A percentile compares a stretch with the other conserved stretches of the same genome.
These are phyloP conservation scores for Melocanna baccifera DNA, from an alignment of 176 grass and related monocot species.

Conservation along the genomic window DNA sequence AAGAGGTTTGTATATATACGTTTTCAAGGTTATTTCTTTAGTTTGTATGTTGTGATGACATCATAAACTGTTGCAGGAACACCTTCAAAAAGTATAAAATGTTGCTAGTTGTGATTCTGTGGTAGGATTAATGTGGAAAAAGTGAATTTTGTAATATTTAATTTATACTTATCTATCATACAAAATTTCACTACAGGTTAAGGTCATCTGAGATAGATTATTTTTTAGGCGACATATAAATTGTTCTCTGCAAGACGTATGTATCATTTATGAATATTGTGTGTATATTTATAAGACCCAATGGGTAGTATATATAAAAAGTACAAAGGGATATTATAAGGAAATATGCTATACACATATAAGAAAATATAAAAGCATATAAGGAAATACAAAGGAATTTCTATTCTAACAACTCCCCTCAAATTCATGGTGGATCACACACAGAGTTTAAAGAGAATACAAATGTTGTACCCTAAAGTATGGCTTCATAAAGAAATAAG, in stretches of 20 bases:
- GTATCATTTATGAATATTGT: too few species aligned
- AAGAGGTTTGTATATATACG: slow-evolving; percentile 60
- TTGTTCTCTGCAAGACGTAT: background rate
- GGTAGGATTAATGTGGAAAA: background rate
- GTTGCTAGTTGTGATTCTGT: background rate
- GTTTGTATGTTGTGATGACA: background rate
- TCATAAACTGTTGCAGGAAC: background rate
- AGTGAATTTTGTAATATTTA: background rate
- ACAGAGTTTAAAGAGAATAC: too few species aligned
- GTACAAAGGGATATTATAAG: too few species aligned
- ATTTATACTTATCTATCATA: background rate
- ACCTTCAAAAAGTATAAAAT: background rate
- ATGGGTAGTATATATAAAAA: too few species aligned
- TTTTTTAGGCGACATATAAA: background rate
- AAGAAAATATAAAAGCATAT: too few species aligned
- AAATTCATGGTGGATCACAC: too few species aligned
- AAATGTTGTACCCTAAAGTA: too few species aligned
- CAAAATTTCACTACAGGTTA: background rate
- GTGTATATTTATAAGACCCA: too few species aligned
- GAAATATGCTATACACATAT: too few species aligned
- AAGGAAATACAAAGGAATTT: too few species aligned
- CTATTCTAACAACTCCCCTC: too few species aligned
- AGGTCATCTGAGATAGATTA: background rate
- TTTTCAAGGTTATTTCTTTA: background rate
- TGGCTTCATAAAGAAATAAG: too few species aligned